Evolutionary conservation across 805 yeast genomes (phyloP).

Genomic region (Ogataea wickerhamii): DNA sequence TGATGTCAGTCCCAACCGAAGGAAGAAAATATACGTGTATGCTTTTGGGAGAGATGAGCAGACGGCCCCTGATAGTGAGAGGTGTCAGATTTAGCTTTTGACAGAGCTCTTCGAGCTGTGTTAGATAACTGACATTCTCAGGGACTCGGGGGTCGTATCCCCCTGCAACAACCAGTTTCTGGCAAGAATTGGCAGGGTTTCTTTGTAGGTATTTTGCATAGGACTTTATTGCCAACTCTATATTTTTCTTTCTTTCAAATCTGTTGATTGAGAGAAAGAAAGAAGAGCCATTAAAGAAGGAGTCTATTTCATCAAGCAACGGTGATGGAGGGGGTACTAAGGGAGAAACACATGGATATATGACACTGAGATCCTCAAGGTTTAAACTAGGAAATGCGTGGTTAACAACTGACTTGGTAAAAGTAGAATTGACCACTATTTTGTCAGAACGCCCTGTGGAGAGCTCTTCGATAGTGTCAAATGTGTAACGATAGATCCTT

Average conservation of each 20-base stretch:
- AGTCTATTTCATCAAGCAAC: slow-evolving; percentile 32
- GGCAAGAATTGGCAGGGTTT: slow-evolving; percentile 27
- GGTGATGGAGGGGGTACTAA: slow-evolving; percentile 13
- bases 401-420: slow-evolving; percentile 69
- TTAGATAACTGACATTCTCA: slow-evolving; percentile 73
- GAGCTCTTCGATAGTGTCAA: slow-evolving; percentile 79
- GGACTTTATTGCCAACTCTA: slow-evolving; percentile 71
- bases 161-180: slow-evolving; percentile 74
- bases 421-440: slow-evolving; percentile 83
- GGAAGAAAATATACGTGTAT: slow-evolving; percentile 58
- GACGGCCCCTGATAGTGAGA: slow-evolving; percentile 34
- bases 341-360: slow-evolving; percentile 75
- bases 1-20: slow-evolving; percentile 64
- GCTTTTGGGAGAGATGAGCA: slow-evolving; percentile 14
- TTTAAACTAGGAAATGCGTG: slow-evolving; percentile 51
- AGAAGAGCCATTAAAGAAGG: slow-evolving; percentile 34
- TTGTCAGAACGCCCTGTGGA: slow-evolving; percentile 73
- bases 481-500: slow-evolving; percentile 70
- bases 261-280: slow-evolving; percentile 78
- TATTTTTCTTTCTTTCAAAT: slow-evolving; percentile 81
- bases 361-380: slow-evolving; percentile 47
- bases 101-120: slow-evolving; percentile 53
- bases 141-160: slow-evolving; percentile 77
- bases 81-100: slow-evolving; percentile 41
- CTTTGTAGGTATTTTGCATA: slow-evolving; percentile 45